Evolutionary conservation across 805 yeast species (phyloP).

Genomic region (Candida germanica): DNA sequence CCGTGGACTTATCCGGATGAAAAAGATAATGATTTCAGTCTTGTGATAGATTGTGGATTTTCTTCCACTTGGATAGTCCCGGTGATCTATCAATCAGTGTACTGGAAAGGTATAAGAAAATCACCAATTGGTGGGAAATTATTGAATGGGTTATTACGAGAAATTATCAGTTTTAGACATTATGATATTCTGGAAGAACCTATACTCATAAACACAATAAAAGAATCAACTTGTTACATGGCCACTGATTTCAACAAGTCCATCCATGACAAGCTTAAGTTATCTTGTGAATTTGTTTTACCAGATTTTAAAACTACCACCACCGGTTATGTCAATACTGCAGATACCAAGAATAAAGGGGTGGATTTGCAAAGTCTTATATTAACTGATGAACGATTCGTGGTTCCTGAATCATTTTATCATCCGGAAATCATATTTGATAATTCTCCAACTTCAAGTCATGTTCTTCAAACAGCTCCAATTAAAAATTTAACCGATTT

Average conservation of each 20-base stretch:
- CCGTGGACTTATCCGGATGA: slow-evolving; percentile 18
- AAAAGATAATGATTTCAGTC: slow-evolving; percentile 52
- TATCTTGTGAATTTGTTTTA: slow-evolving; percentile 66
- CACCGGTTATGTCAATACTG: slow-evolving; percentile 59
- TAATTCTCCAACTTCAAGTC: slow-evolving; percentile 25
- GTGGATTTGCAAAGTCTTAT: slow-evolving; percentile 54
- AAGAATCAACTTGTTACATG: slow-evolving; percentile 74
- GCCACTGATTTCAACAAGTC: slow-evolving; percentile 54
- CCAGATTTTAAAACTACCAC: slow-evolving; percentile 85
- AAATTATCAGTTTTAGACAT: slow-evolving; percentile 83
- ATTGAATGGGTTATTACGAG: slow-evolving; percentile 78
- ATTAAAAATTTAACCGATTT: slow-evolving; percentile 75
- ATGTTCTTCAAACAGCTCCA: slow-evolving; percentile 43
- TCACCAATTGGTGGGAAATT: slow-evolving; percentile 86
- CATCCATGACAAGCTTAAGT: slow-evolving; percentile 32
- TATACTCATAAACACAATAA: slow-evolving; percentile 75
- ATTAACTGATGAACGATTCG: slow-evolving; percentile 80
- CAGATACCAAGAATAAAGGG: slow-evolving; percentile 32
- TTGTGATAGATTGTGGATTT: slow-evolving; percentile 87
- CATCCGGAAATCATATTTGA: slow-evolving; percentile 69
- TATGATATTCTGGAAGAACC: slow-evolving; percentile 94
- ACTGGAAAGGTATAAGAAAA: slow-evolving; percentile 73
- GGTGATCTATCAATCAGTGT: slow-evolving; percentile 70
- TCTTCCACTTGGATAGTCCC: slow-evolving; percentile 87
- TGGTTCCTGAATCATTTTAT: slow-evolving; percentile 81